Base-by-base conservation (phyloP, 208 protist genomes). In the Herpetomonas tarakana region DNA sequence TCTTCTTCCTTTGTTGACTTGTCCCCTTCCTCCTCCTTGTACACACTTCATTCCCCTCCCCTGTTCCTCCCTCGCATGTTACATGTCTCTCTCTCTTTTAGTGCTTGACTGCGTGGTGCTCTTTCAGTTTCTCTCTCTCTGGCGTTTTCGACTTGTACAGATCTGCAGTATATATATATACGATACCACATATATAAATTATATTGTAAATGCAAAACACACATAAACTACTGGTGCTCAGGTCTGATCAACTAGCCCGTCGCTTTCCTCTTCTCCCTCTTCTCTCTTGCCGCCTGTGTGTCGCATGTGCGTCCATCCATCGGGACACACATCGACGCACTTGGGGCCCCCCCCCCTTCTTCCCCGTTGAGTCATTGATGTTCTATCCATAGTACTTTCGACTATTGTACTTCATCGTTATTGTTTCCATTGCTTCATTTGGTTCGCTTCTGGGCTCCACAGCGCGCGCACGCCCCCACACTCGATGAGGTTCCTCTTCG, bases 181-280 rank as follows among this genome's bases (percentile, higher is more conserved):
- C 41, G n/a, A 22, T 18, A 28, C 22, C 16, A 3, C 35, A 51
- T 9, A 50, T 35, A 24, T 55, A n/a, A n/a, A n/a, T n/a, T n/a
- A n/a, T 38, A 25, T 54, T 21, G 18, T 26, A 29, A 53, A 58
- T 35, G 51, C 21, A 47, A 22, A 19, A 47, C 19, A 53, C 16
- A 68, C 38, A 62, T 4, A 68, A 61, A 31, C 24, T 30, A 54
- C 9, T 24, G 21, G 46, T 6, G 18, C 7, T n/a, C 9, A 21
- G 12, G 46, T 28, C n/a, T n/a, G n/a, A n/a, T n/a, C n/a, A n/a
- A n/a, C n/a, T n/a, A n/a, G n/a, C n/a, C n/a, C n/a, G n/a, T n/a
- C 35, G 6, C 35, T 41, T 41, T 41, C 35, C 35, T 41, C 35
- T 14, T 41, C n/a, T n/a, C n/a, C n/a, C n/a, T n/a, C n/a, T n/a